These are phyloP conservation scores for Torrubiellomyces zombiae DNA, from an alignment of 2,329 filamentous ascomycete species.

Conservation along the genomic window DNA sequence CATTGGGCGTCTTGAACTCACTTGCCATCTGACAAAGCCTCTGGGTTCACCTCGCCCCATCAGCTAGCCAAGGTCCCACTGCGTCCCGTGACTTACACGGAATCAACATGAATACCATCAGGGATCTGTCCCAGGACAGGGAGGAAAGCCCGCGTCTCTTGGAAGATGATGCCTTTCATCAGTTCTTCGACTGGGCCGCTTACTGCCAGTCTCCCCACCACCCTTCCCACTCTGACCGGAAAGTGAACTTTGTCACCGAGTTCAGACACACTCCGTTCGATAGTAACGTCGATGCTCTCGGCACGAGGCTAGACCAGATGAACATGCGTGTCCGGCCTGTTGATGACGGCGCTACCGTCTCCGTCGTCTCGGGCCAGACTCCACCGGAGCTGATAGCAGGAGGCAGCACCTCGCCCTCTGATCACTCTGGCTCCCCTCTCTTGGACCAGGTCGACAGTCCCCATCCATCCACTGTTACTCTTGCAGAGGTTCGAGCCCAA, in stretches of 20 bases:
- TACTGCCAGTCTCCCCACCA: constrained; percentile 17
- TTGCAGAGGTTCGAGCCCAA: constrained; percentile 18
- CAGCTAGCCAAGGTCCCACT: constrained; percentile 23
- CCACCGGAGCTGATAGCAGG: constrained; percentile 20
- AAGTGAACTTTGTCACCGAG: constrained; percentile 19
- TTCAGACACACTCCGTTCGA: constrained; percentile 15
- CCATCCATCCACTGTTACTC: constrained; percentile 13
- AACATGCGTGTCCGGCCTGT: constrained; percentile 16
- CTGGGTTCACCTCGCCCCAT: constrained; percentile 19
- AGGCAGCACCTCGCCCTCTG: constrained; percentile 23
- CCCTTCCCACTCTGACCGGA: constrained; percentile 13
- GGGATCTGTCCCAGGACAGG: constrained; percentile 17
- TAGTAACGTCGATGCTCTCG: constrained; percentile 13
- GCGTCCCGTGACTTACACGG: constrained; percentile 24
- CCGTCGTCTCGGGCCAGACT: constrained; percentile 20
- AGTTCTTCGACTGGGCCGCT: constrained; percentile 20
- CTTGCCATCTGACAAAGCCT: constrained; percentile 20
- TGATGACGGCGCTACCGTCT: constrained; percentile 14
- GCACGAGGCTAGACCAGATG: constrained; percentile 17
- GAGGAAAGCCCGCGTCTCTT: constrained; percentile 19
- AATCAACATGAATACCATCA: constrained; percentile 21
- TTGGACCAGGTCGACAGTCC: constrained; percentile 13
- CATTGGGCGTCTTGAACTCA: constrained; percentile 23
- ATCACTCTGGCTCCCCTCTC: constrained; percentile 19
- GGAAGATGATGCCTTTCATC: constrained; percentile 18